Percentiles rank a stretch among this genome's conserved stretches.
These are phyloP conservation scores for Mycosphaerelloides madeirae DNA, from an alignment of 2,329 filamentous ascomycete species.

Conservation along the genomic window DNA sequence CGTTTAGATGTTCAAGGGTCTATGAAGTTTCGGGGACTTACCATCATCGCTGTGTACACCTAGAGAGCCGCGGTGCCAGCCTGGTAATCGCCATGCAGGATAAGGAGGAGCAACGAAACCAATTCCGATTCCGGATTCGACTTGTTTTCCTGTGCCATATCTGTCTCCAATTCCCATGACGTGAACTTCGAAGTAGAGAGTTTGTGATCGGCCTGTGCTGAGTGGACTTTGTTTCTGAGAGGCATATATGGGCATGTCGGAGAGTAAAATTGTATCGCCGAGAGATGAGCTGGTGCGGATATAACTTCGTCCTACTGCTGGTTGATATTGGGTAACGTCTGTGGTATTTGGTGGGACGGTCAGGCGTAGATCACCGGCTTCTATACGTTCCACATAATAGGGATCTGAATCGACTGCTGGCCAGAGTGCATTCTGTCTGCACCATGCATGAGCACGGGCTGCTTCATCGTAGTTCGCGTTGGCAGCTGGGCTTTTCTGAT, in stretches of 20 bases:
- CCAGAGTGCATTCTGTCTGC: slow-evolving; percentile 55
- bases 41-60: slow-evolving; percentile 80
- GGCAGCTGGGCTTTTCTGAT: slow-evolving; percentile 61
- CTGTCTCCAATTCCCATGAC: slow-evolving; percentile 44
- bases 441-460: slow-evolving; percentile 63
- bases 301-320: slow-evolving; percentile 49
- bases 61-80: slow-evolving; percentile 72
- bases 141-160: slow-evolving; percentile 24
- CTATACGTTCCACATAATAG: slow-evolving; percentile 42
- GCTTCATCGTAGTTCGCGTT: slow-evolving; percentile 65
- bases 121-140: slow-evolving; percentile 57
- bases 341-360: slow-evolving; percentile 40
- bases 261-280: slow-evolving; percentile 61
- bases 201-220: slow-evolving; percentile 47
- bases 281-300: slow-evolving; percentile 36
- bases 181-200: slow-evolving; percentile 68
- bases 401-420: slow-evolving; percentile 41
- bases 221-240: slow-evolving; percentile 55
- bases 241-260: slow-evolving; percentile 65
- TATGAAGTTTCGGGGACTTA: background rate
- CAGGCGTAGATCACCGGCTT: slow-evolving; percentile 49
- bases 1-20: too few relatives aligned
- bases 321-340: slow-evolving; percentile 42
- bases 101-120: slow-evolving; percentile 72
- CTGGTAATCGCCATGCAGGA: slow-evolving; percentile 70